Conservation (phyloP, 2,329 filamentous ascomycete species). For the Colletotrichum navitas region DNA sequence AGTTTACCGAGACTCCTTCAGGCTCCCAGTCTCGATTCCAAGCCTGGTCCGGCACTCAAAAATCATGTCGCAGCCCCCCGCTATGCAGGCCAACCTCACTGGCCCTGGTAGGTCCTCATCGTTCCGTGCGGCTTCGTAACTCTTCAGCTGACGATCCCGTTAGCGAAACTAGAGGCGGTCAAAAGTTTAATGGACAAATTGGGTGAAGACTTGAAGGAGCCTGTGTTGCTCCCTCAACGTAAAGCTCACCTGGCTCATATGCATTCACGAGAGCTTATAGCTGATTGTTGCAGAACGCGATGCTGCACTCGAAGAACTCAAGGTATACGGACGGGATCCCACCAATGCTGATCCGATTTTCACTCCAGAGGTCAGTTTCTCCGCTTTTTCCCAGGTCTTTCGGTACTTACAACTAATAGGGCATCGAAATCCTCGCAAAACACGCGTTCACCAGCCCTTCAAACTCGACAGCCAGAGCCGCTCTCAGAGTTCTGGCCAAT, state of each 20-base stretch:
- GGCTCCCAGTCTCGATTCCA: constrained; percentile 5
- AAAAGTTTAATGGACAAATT: constrained; percentile 73
- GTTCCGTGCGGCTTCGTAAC: no score
- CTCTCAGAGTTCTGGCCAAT: constrained; percentile 86
- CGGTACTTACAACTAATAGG: constrained; percentile 61
- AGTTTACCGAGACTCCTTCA: not conserved
- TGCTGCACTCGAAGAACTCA: constrained; percentile 75
- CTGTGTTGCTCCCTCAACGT: constrained; percentile 61
- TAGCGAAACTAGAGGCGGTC: constrained; percentile 78
- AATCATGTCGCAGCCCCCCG: constrained; percentile 33
- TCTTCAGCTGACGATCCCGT: constrained; percentile 36
- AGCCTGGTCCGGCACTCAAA: constrained; percentile 10
- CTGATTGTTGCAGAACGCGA: constrained; percentile 67
- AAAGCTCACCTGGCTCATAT: constrained; percentile 62
- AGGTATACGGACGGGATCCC: constrained; percentile 81
- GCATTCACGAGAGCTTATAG: constrained; percentile 70
- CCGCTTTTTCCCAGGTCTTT: not conserved
- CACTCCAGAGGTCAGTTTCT: constrained; percentile 73
- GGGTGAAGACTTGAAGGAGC: constrained; percentile 70
- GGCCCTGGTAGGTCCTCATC: constrained; percentile 24
- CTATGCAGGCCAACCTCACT: constrained; percentile 31
- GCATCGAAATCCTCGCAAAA: constrained; percentile 77
- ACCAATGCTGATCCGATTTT: constrained; percentile 85
- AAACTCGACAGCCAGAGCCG: constrained; percentile 76
- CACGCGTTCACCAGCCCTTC: constrained; percentile 80